A percentile compares a stretch with the other conserved stretches of the same genome.
Evolutionary conservation across 306 rosid genomes (phyloP).

Genomic region (Sophora flavescens): DNA sequence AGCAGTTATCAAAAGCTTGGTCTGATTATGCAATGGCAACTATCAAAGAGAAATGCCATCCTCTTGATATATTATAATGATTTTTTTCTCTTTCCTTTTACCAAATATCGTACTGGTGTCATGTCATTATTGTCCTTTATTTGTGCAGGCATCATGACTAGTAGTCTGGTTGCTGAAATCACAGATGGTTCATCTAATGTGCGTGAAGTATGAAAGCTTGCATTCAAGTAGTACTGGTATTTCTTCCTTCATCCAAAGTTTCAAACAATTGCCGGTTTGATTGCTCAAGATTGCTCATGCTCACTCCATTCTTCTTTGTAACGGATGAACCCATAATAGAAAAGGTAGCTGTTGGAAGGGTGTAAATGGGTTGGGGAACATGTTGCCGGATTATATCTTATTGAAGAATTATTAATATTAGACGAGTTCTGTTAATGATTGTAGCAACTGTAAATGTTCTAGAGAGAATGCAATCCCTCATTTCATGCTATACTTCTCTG

Average conservation of each 20-base stretch:
- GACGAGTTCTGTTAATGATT: slow-evolving; percentile 12
- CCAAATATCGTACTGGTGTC: slow-evolving; percentile 10
- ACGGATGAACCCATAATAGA: neutral
- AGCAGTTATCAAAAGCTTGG: neutral
- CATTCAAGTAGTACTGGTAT: slow-evolving; percentile 59
- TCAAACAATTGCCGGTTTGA: neutral
- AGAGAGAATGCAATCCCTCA: slow-evolving; percentile 1
- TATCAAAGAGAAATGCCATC: neutral
- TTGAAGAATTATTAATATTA: neutral
- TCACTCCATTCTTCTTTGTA: neutral
- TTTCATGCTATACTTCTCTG: slow-evolving; percentile 11
- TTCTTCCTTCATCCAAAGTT: slow-evolving; percentile 9
- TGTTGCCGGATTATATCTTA: neutral
- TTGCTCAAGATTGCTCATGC: slow-evolving; percentile 17
- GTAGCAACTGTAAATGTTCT: neutral
- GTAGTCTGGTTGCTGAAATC: slow-evolving; percentile 77
- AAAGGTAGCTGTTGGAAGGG: no score
- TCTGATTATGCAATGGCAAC: slow-evolving; percentile 27
- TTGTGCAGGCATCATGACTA: slow-evolving; percentile 69
- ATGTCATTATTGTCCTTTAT: slow-evolving; percentile 26
- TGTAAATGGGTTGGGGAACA: slow-evolving; percentile 26
- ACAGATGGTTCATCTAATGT: slow-evolving; percentile 94
- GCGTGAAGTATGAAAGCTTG: slow-evolving; percentile 93
- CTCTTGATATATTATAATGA: neutral
- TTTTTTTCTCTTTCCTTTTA: slow-evolving; percentile 10